Conservation (phyloP, 1,284 basidiomycete genomes). For the Inonotus obliquus region DNA sequence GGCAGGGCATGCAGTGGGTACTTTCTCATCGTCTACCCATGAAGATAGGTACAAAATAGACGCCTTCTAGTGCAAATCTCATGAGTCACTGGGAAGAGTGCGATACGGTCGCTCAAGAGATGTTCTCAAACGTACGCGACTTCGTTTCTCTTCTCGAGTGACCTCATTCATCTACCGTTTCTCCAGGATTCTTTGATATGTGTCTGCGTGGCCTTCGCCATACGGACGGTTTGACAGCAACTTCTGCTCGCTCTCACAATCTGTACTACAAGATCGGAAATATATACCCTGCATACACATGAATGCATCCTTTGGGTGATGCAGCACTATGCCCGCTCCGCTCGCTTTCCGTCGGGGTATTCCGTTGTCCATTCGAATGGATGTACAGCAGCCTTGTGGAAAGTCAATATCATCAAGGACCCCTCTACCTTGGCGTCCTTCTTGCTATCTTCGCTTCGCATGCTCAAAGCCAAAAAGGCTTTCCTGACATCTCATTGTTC, state of each 20-base stretch:
- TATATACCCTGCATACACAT: neutral
- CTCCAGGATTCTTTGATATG: constrained; percentile 67
- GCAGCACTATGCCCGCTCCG: neutral
- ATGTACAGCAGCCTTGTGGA: neutral
- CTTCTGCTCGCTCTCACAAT: neutral
- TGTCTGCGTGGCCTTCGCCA: constrained; percentile 70
- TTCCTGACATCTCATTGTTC: constrained; percentile 3
- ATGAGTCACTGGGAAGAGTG: constrained; percentile 74
- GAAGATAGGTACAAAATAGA: neutral
- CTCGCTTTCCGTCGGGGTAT: neutral
- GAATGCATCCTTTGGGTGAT: neutral
- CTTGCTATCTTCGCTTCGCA: constrained; percentile 7
- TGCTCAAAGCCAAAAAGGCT: constrained; percentile 18
- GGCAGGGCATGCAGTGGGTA: constrained; percentile 72
- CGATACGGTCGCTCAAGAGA: constrained; percentile 63
- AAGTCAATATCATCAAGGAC: neutral
- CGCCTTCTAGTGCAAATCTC: constrained; percentile 49
- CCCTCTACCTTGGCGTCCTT: neutral
- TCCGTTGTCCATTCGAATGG: neutral
- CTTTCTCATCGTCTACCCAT: constrained; percentile 9
- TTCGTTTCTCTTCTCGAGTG: constrained; percentile 19
- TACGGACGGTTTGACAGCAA: constrained; percentile 42
- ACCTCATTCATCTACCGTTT: constrained; percentile 10
- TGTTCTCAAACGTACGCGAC: constrained; percentile 57
- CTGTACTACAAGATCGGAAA: constrained; percentile 10